phyloP scores from a whole-genome alignment of 2,329 filamentous ascomycete genomes.

The Graphilbum ipis-grandicollis region DNA sequence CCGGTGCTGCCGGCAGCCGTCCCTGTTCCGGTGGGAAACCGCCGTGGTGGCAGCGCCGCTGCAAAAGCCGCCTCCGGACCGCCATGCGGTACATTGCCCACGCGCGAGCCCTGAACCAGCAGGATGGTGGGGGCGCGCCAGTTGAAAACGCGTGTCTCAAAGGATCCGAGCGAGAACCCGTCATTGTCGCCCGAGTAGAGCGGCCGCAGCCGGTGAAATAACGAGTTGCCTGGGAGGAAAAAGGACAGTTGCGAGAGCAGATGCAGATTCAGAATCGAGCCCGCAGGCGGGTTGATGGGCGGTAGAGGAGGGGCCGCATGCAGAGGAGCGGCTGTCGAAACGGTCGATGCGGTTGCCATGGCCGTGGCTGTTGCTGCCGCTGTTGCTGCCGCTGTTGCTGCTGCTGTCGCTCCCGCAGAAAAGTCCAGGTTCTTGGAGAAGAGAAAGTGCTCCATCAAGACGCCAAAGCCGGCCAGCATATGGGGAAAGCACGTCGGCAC shows the following conservation, averaged over 20 bases:
- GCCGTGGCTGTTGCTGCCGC: conserved; percentile 1
- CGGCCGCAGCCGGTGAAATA: conserved; percentile 48
- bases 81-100: conserved; percentile 31
- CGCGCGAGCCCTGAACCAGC: conserved; percentile 47
- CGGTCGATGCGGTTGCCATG: not conserved
- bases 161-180: conserved; percentile 63
- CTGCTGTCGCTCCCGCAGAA: conserved; percentile 14
- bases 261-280: conserved; percentile 48
- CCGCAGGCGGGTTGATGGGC: conserved; percentile 11
- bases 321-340: not conserved
- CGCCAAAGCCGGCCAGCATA: conserved; percentile 49
- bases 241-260: conserved; percentile 54
- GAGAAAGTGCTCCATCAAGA: conserved; percentile 58
- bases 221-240: conserved; percentile 45
- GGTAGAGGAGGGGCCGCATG: not conserved
- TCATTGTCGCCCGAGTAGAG: conserved; percentile 54
- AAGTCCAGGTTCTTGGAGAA: conserved; percentile 58
- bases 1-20: too few species aligned
- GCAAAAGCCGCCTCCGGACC: conserved; percentile 40
- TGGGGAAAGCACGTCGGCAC: conserved; percentile 44
- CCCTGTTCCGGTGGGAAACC: conserved; percentile 25
- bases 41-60: conserved; percentile 36
- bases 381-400: not conserved
- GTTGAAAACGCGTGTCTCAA: conserved; percentile 59
- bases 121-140: conserved; percentile 61